Evolutionary conservation across 164 flowering plant species (phyloP).

Genomic region (Macadamia tetraphylla): DNA sequence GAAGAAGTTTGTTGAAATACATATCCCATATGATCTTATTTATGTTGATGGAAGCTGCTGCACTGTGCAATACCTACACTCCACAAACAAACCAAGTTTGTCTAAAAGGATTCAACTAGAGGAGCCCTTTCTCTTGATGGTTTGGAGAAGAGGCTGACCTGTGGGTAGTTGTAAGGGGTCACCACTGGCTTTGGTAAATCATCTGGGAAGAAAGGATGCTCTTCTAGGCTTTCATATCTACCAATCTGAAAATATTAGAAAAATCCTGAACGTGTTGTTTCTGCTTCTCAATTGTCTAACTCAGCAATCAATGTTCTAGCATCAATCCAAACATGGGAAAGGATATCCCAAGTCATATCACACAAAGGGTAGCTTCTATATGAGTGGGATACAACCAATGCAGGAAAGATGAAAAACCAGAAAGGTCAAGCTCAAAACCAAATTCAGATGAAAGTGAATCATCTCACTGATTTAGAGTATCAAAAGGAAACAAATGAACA

Average conservation of each 20-base stretch:
- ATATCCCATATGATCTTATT: constrained; percentile 59
- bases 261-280: too few species aligned
- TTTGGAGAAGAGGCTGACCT: constrained; percentile 21
- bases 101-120: not conserved
- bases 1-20: constrained; percentile 57
- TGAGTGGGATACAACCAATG: too few species aligned
- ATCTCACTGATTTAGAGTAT: too few species aligned
- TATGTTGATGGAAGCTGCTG: constrained; percentile 52
- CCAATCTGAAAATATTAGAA: constrained; percentile 44
- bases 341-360: too few species aligned
- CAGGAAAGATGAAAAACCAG: too few species aligned
- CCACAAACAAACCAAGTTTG: not conserved
- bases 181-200: constrained; percentile 44
- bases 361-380: too few species aligned
- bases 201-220: constrained; percentile 78
- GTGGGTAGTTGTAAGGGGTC: constrained; percentile 27
- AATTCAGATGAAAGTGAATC: too few species aligned
- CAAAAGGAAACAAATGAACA: too few species aligned
- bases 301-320: too few species aligned
- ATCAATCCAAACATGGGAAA: too few species aligned
- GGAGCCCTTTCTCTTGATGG: not conserved
- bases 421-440: too few species aligned
- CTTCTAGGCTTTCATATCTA: constrained; percentile 71
- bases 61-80: constrained; percentile 62
- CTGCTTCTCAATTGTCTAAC: too few species aligned